Evolutionary conservation across 2,329 filamentous ascomycete species (phyloP).

Genomic region (Exophiala oligosperma): DNA sequence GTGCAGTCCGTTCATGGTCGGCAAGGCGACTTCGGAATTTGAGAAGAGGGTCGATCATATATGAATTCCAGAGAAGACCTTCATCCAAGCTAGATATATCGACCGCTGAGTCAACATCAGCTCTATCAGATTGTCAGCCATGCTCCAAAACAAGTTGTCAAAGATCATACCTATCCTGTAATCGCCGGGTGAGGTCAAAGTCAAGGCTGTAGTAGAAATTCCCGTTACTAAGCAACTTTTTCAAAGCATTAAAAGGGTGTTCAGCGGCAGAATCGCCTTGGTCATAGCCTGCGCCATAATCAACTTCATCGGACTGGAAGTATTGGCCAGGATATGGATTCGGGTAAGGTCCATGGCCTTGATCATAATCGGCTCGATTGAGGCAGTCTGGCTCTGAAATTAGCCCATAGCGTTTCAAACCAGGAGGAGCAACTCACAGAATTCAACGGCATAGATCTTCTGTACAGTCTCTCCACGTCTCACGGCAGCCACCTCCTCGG

Average conservation of each 20-base stretch:
- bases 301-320: conserved; percentile 54
- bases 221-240: conserved; percentile 88
- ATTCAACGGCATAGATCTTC: conserved; percentile 82
- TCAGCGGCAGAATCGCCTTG: conserved; percentile 71
- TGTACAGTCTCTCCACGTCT: conserved; percentile 87
- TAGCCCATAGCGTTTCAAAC: conserved; percentile 9
- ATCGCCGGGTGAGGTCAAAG: conserved; percentile 89
- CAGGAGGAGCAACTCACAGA: conserved; percentile 49
- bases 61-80: conserved; percentile 95
- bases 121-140: conserved; percentile 47
- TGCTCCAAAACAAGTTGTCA: neutral
- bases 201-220: conserved; percentile 99
- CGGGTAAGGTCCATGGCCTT: conserved; percentile 59
- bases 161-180: conserved; percentile 72
- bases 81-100: conserved; percentile 92
- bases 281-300: conserved; percentile 53
- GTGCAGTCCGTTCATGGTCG: conserved; percentile 68
- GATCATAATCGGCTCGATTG: conserved; percentile 82
- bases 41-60: conserved; percentile 92
- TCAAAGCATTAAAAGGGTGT: conserved; percentile 85
- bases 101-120: conserved; percentile 73
- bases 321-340: conserved; percentile 57
- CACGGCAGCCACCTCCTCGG: conserved; percentile 75
- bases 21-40: conserved; percentile 83
- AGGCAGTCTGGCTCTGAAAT: conserved; percentile 67